Conservation (phyloP, 108 stramenopile species). For the Cyclotella atomus region DNA sequence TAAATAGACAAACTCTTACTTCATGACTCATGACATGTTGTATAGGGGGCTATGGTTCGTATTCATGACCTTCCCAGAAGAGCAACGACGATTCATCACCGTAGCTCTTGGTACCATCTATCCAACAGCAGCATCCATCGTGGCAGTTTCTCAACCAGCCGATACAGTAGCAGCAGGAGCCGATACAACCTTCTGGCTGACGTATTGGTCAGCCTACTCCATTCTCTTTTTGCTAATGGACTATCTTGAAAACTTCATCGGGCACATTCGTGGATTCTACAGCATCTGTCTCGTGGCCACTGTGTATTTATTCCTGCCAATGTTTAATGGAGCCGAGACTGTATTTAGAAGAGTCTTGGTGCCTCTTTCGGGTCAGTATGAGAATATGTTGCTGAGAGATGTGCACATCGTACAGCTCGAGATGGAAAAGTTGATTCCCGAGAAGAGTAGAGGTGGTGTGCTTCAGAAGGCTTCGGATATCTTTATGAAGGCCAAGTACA, state of each 20-base stretch:
- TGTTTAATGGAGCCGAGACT: constrained; percentile 50
- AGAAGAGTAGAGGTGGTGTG: background rate
- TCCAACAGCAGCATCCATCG: constrained; percentile 48
- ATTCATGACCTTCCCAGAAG: constrained; percentile 56
- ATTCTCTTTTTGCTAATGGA: constrained; percentile 54
- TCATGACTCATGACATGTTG: background rate
- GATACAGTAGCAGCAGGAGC: constrained; percentile 28
- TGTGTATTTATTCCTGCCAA: constrained; percentile 51
- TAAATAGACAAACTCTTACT: too few species aligned
- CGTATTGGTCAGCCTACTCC: constrained; percentile 59
- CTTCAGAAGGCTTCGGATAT: constrained; percentile 22
- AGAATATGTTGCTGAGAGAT: constrained; percentile 56
- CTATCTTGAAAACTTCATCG: constrained; percentile 55
- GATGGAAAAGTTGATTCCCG: constrained; percentile 22
- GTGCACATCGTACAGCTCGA: constrained; percentile 1
- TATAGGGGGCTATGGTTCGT: constrained; percentile 49
- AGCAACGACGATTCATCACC: constrained; percentile 37
- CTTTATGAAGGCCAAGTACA: constrained; percentile 6
- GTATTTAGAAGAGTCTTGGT: constrained; percentile 58
- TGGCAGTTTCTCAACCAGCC: constrained; percentile 36
- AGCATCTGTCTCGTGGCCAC: constrained; percentile 39
- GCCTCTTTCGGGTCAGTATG: constrained; percentile 53
- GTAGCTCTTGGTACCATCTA: constrained; percentile 55
- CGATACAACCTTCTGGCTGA: constrained; percentile 50
- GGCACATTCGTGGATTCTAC: constrained; percentile 60